These are phyloP conservation scores for Neurospora intermedia DNA, from an alignment of 495 filamentous ascomycete species.

Conservation along the genomic window DNA sequence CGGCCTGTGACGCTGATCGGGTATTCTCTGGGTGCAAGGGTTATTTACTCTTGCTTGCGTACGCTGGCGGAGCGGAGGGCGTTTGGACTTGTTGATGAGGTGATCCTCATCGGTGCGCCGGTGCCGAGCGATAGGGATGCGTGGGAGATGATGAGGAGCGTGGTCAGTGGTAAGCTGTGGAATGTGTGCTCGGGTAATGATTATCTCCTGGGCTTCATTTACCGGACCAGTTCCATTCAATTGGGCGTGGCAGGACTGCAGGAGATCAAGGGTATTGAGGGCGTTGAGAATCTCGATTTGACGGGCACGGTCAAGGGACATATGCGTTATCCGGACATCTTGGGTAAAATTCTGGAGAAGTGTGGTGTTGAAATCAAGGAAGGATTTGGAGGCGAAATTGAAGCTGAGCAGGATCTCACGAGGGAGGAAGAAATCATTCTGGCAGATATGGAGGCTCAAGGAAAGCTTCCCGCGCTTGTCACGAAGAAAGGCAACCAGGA, in stretches of 20 bases:
- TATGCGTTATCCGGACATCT: constrained; percentile 56
- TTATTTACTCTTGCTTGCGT: constrained; percentile 67
- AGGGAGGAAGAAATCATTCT: background rate
- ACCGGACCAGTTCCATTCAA: constrained; percentile 66
- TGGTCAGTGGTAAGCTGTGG: constrained; percentile 62
- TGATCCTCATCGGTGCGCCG: constrained; percentile 73
- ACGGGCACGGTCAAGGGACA: constrained; percentile 64
- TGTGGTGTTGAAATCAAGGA: constrained; percentile 34
- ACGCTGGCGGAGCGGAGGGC: constrained; percentile 57
- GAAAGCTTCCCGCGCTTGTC: background rate
- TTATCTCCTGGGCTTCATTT: constrained; percentile 65
- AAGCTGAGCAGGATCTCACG: background rate
- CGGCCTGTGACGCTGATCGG: constrained; percentile 75
- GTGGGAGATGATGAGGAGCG: constrained; percentile 60
- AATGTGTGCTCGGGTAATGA: constrained; percentile 75
- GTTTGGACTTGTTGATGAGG: constrained; percentile 72
- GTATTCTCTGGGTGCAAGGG: constrained; percentile 73
- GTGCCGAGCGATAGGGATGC: constrained; percentile 52
- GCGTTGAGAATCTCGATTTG: constrained; percentile 68
- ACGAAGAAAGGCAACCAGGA: background rate
- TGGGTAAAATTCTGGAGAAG: constrained; percentile 54
- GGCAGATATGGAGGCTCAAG: background rate
- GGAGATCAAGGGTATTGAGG: constrained; percentile 48
- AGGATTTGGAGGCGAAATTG: background rate
- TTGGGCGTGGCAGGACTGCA: constrained; percentile 68